Conservation (phyloP, 1,284 basidiomycete species). For the Trichosporon faecale region DNA sequence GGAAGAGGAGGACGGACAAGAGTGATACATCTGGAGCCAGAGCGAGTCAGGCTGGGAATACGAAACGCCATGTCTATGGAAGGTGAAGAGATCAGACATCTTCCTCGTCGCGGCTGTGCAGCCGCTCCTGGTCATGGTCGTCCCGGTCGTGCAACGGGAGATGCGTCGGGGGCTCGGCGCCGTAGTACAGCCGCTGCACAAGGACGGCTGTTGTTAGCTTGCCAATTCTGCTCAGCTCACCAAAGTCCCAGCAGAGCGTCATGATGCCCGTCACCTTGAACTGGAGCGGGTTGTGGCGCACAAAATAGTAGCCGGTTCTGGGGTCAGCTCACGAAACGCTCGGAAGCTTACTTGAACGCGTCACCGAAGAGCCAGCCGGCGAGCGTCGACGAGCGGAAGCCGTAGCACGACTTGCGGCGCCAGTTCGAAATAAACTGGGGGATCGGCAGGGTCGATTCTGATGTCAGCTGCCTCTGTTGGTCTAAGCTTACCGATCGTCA, state of each 20-base stretch:
- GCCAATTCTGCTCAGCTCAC: constrained; percentile 24
- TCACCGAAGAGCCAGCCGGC: constrained; percentile 54
- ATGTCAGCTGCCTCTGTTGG: background rate
- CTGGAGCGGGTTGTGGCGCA: constrained; percentile 53
- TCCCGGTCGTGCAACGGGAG: background rate
- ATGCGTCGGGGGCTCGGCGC: constrained; percentile 27
- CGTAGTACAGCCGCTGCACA: constrained; percentile 41
- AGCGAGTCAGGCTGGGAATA: background rate
- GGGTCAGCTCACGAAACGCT: constrained; percentile 1
- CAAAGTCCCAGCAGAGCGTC: constrained; percentile 49
- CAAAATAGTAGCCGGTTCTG: constrained; percentile 54
- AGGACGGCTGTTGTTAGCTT: constrained; percentile 36
- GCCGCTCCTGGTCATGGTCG: background rate
- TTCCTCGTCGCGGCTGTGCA: constrained; percentile 9
- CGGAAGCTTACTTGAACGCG: constrained; percentile 46
- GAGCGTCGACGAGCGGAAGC: constrained; percentile 54
- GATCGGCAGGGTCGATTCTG: constrained; percentile 56
- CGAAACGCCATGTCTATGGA: background rate
- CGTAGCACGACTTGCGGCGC: constrained; percentile 54
- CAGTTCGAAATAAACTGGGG: constrained; percentile 57
- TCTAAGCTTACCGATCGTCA: constrained; percentile 50
- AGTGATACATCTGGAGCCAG: constrained; percentile 9
- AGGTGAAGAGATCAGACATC: background rate
- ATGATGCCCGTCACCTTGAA: constrained; percentile 53
- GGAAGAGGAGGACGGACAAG: background rate